Evolutionary conservation across 2,329 filamentous ascomycete species (phyloP).

Genomic region (Ophiostoma himal-ulmi): DNA sequence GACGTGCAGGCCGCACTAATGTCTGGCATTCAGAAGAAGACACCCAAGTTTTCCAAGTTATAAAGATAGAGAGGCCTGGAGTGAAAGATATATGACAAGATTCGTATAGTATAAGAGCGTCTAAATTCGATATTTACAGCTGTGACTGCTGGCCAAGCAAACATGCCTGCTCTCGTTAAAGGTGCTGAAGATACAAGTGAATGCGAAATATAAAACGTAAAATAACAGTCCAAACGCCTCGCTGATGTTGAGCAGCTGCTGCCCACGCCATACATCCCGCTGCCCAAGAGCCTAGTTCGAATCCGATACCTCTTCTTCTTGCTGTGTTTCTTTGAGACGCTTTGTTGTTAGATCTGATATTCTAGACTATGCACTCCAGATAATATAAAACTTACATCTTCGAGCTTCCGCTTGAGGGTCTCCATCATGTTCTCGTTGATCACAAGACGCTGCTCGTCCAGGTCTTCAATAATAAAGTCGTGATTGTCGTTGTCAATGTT

Average conservation of each 20-base stretch:
- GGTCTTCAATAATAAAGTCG: constrained; percentile 69
- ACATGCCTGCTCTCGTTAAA: no score
- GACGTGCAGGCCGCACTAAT: constrained; percentile 71
- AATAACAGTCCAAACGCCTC: constrained; percentile 5
- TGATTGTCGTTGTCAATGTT: constrained; percentile 66
- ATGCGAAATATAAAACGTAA: neutral
- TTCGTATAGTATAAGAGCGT: neutral
- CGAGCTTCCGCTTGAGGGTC: constrained; percentile 61
- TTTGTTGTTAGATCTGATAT: neutral
- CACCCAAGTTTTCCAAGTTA: constrained; percentile 78
- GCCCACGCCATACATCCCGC: neutral
- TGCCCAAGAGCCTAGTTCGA: constrained; percentile 23
- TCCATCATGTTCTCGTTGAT: constrained; percentile 69
- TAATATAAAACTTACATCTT: constrained; percentile 48
- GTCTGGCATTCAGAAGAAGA: constrained; percentile 71
- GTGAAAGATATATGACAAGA: neutral
- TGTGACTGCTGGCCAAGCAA: neutral
- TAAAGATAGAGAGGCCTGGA: constrained; percentile 36
- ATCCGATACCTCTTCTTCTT: constrained; percentile 31
- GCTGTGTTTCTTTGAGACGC: constrained; percentile 34
- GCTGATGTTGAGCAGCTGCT: neutral
- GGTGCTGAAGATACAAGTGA: neutral
- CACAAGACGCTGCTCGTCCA: constrained; percentile 70
- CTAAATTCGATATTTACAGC: neutral
- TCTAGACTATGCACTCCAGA: no score